phyloP scores from a whole-genome alignment of 331 rosid species.

The Erythrophleum ivorense region DNA sequence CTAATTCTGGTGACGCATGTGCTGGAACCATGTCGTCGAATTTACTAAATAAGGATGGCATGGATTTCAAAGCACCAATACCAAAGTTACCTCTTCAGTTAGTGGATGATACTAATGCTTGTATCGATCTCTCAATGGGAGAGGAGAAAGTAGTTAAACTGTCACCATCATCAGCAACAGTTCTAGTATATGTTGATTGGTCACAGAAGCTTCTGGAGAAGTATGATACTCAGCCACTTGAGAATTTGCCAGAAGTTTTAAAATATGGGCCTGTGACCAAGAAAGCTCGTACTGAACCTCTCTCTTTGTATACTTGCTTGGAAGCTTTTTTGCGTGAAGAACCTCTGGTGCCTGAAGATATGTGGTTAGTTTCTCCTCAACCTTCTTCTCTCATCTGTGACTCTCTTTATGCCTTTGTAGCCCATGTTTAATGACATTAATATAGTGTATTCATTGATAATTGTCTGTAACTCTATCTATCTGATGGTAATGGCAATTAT shows the following conservation, averaged over 20 bases:
- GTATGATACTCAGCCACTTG: slow-evolving; percentile 71
- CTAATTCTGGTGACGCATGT: slow-evolving; percentile 47
- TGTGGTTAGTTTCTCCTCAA: slow-evolving; percentile 76
- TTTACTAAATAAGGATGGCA: slow-evolving; percentile 54
- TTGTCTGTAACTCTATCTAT: slow-evolving; percentile 25
- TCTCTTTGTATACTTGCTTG: slow-evolving; percentile 89
- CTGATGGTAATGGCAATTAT: slow-evolving; percentile 27
- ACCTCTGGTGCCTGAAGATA: slow-evolving; percentile 98
- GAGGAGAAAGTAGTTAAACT: slow-evolving; percentile 71
- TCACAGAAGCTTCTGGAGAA: slow-evolving; percentile 74
- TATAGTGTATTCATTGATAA: slow-evolving; percentile 23
- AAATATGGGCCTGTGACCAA: slow-evolving; percentile 86
- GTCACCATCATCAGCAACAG: slow-evolving; percentile 55
- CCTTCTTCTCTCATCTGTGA: slow-evolving; percentile 28
- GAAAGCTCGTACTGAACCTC: slow-evolving; percentile 95
- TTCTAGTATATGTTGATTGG: slow-evolving; percentile 82
- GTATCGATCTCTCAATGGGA: slow-evolving; percentile 84
- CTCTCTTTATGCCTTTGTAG: slow-evolving; percentile 7
- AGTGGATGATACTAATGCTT: slow-evolving; percentile 71
- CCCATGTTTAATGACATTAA: slow-evolving; percentile 26
- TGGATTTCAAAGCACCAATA: slow-evolving; percentile 51
- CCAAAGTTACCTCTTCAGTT: slow-evolving; percentile 75
- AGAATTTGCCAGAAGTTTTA: slow-evolving; percentile 82
- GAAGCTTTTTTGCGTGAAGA: slow-evolving; percentile 99
- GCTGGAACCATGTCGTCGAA: slow-evolving; percentile 48